Evolutionary conservation across 495 filamentous ascomycete species (phyloP).

Genomic region (Trichoderma parareesei): DNA sequence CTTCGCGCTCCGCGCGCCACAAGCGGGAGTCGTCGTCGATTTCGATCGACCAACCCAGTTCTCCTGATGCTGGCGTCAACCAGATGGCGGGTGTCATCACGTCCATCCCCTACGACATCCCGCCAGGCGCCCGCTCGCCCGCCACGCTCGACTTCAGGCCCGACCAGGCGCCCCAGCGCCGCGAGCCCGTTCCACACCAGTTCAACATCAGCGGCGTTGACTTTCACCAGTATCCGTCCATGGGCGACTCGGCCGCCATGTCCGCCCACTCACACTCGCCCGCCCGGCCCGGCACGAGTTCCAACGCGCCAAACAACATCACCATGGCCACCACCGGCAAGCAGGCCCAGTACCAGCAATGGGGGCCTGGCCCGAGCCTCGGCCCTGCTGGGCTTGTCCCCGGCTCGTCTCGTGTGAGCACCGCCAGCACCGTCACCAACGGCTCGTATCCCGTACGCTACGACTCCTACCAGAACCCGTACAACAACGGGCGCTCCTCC

Average conservation of each 20-base stretch:
- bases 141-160: constrained; percentile 66
- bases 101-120: constrained; percentile 78
- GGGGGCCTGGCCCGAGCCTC: constrained; percentile 42
- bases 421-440: constrained; percentile 36
- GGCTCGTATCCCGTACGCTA: constrained; percentile 47
- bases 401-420: constrained; percentile 33
- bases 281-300: constrained; percentile 53
- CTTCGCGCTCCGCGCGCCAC: constrained; percentile 71
- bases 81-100: constrained; percentile 81
- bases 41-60: constrained; percentile 56
- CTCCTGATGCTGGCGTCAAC: constrained; percentile 47
- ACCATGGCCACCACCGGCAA: constrained; percentile 67
- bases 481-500: neutral
- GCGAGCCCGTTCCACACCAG: constrained; percentile 72
- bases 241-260: constrained; percentile 43
- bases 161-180: constrained; percentile 52
- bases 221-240: constrained; percentile 83
- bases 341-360: constrained; percentile 64
- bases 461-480: constrained; percentile 54
- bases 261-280: constrained; percentile 51
- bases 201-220: constrained; percentile 69
- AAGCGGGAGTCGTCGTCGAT: constrained; percentile 65
- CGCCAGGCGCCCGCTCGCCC: constrained; percentile 58
- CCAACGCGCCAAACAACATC: constrained; percentile 29
- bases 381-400: neutral